Base-by-base conservation (phyloP, 2,329 filamentous ascomycete genomes). In the Lasiodiplodia hormozganensis region DNA sequence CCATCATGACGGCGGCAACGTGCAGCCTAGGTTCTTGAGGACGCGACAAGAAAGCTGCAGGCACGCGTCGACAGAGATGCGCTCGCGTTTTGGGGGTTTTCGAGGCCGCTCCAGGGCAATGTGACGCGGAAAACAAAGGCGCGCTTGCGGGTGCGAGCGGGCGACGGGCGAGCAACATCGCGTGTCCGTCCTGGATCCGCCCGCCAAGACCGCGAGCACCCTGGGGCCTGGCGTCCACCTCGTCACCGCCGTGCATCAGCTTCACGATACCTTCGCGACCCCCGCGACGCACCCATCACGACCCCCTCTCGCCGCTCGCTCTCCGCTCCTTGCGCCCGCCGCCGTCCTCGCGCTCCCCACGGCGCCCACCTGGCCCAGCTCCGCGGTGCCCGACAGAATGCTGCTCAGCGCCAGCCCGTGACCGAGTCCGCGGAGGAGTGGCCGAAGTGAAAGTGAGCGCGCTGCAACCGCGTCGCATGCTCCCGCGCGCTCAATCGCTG, bases 391-490 rank as follows among this genome's bases (percentile, higher is more conserved):
- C n/a, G 60, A 64, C 65, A 67, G 65, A 51, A 67, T 67, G 65
- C 54, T 58, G 65, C 53, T 58, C 65, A 36, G 65, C 65, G 54
- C 65, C 65, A 58, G 65, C 65, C 65, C 65, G 53, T 67, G 65
- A 67, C 65, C 65, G 65, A 67, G 65, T 67, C 65, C 60, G 65
- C 65, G 65, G 65, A 67, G 65, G 65, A 67, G 54, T 67, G 65
- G 65, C 54, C 65, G 43, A 67, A 58, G 65, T 67, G 65, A 67
- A 47, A 60, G 54, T 60, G 54, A 64, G 60, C 60, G 43, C 47
- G 18, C 60, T 21, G n/a, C 60, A 16, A 7, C 23, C 36, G 28
- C 47, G 16, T 6, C 43, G 21, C 47, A 47, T 47, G 43, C n/a
- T 2, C 23, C 23, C 28, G 28, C 14, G 60, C 38, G 28, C 31